Evolutionary conservation across 2,329 filamentous ascomycete genomes (phyloP).

Genomic region (Diaporthe sp.): DNA sequence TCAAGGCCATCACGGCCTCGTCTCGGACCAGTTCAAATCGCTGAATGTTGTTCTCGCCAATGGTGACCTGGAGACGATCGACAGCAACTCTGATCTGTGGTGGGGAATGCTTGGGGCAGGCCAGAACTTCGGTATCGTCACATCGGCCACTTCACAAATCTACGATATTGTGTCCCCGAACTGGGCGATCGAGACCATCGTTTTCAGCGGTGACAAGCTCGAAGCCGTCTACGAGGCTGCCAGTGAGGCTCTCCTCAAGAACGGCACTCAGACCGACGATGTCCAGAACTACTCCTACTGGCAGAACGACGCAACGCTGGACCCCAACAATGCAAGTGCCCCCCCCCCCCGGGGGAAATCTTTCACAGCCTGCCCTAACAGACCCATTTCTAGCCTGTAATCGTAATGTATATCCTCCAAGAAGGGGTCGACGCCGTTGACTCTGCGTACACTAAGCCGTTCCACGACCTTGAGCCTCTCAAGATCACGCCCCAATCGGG

Average conservation of each 20-base stretch:
- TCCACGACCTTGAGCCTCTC: constrained; percentile 56
- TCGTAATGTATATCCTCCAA: constrained; percentile 57
- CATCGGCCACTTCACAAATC: constrained; percentile 58
- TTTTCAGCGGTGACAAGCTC: constrained; percentile 59
- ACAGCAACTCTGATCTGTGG: constrained; percentile 61
- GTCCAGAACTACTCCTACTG: constrained; percentile 65
- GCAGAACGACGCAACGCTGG: constrained; percentile 54
- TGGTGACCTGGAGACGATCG: constrained; percentile 55
- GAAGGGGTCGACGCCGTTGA: constrained; percentile 58
- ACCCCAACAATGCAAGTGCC: constrained; percentile 54
- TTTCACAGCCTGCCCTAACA: background rate
- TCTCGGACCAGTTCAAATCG: constrained; percentile 65
- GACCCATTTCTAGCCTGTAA: constrained; percentile 49
- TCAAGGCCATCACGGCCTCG: constrained; percentile 65
- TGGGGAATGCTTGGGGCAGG: constrained; percentile 70
- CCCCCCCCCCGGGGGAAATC: background rate
- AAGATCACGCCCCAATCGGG: constrained; percentile 49
- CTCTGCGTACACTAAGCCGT: constrained; percentile 55
- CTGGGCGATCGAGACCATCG: constrained; percentile 56
- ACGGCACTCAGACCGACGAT: constrained; percentile 55
- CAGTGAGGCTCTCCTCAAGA: constrained; percentile 56
- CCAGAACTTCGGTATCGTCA: constrained; percentile 72
- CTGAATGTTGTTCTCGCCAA: constrained; percentile 66
- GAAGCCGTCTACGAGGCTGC: constrained; percentile 53
- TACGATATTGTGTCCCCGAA: constrained; percentile 54